Evolutionary conservation across 192 early-diverging fungal species (phyloP).

Genomic region (Coemansia sp.): DNA sequence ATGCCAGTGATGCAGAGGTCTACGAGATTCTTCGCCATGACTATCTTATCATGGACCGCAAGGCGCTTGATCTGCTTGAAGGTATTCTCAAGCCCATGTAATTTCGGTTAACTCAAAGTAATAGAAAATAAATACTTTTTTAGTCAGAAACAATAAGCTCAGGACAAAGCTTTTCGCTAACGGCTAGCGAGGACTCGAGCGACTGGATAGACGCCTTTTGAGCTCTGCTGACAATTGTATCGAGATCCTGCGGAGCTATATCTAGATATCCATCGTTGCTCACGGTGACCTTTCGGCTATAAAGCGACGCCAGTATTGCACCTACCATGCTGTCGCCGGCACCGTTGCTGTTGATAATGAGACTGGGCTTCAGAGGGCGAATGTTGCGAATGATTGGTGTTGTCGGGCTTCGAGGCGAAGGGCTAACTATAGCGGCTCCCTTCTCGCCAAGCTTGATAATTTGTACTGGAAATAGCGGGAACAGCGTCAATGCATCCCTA

Average conservation of each 20-base stretch:
- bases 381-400: slow-evolving; percentile 18
- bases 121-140: neutral
- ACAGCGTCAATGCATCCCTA: slow-evolving; percentile 37
- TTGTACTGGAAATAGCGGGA: slow-evolving; percentile 54
- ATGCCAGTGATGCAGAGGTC: slow-evolving; percentile 64
- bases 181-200: slow-evolving; percentile 27
- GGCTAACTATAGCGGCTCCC: slow-evolving; percentile 55
- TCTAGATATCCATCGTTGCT: slow-evolving; percentile 4
- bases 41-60: slow-evolving; percentile 64
- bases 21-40: slow-evolving; percentile 66
- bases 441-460: slow-evolving; percentile 69
- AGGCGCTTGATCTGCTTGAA: slow-evolving; percentile 62
- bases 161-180: slow-evolving; percentile 28
- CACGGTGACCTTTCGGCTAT: neutral
- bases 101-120: neutral
- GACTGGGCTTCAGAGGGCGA: slow-evolving; percentile 12
- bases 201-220: slow-evolving; percentile 40
- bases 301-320: slow-evolving; percentile 56
- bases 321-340: slow-evolving; percentile 66
- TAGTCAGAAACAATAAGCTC: slow-evolving; percentile 7
- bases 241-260: slow-evolving; percentile 13
- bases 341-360: slow-evolving; percentile 35
- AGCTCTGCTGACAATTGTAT: slow-evolving; percentile 25
- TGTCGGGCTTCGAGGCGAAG: neutral
- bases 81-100: slow-evolving; percentile 51